Conservation (phyloP, 2,329 filamentous ascomycete genomes). For the Colletotrichum sp. region DNA sequence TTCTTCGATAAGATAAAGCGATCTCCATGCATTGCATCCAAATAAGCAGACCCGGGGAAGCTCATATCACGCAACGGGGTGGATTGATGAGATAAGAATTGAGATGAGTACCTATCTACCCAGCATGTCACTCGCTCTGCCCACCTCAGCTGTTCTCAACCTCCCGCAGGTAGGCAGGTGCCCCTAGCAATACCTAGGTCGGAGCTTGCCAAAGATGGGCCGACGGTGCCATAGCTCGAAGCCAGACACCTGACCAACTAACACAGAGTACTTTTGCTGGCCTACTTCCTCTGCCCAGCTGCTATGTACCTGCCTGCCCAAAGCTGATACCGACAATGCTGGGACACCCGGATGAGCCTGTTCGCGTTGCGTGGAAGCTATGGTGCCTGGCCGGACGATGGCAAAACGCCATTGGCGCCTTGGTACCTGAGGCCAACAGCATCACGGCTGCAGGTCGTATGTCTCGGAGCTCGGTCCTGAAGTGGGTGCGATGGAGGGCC, state of each 20-base stretch:
- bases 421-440: conserved; percentile 5
- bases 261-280: background rate
- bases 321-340: background rate
- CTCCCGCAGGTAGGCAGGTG: background rate
- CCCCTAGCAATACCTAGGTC: background rate
- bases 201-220: background rate
- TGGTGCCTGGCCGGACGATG: background rate
- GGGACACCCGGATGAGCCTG: background rate
- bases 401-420: background rate
- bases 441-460: background rate
- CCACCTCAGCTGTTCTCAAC: background rate
- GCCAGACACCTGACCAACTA: background rate
- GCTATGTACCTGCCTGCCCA: background rate
- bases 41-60: background rate
- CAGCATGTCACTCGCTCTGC: background rate
- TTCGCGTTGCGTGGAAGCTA: background rate
- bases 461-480: conserved; percentile 3
- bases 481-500: background rate
- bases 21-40: background rate
- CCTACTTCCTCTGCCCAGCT: background rate
- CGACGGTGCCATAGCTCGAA: background rate
- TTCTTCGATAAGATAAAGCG: background rate
- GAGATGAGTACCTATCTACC: background rate
- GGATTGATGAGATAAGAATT: background rate
- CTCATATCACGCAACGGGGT: background rate